Evolutionary conservation across 2,329 filamentous ascomycete species (phyloP), one percentile per base, ranked within the genome.

Genomic region (Cephalotrichum gorgonifer): DNA sequence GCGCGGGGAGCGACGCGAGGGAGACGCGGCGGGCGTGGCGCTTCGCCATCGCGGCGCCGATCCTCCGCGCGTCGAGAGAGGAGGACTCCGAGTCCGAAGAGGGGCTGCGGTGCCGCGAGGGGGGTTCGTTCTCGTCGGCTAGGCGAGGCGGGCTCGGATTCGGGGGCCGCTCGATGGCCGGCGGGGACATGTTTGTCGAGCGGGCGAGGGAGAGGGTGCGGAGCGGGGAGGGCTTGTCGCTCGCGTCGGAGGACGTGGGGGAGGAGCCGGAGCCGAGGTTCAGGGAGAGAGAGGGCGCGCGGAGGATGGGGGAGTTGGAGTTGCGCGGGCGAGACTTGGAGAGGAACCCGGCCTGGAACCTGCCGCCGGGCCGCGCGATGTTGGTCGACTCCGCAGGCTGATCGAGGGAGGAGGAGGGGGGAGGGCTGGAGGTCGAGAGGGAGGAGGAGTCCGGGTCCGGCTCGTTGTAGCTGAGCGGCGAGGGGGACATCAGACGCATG

Each of bases 331-430:
- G 64, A 2, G 65, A 58, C 60, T 77, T 78, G 69, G 86, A 81
- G 23, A 97, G 69, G 63, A 95, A 95, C 5, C 91, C 91, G 2
- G 89, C 78, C 58, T 95, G 87, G 68, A 97, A 97, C 41, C 91
- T 39, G 35, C 22, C 79, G 66, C 78, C 86, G 46, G 53, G 43
- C 54, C 62, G 15, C 51, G 17, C 31, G 33, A 42, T n/a, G 22
- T 8, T 22, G 25, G 31, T 26, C 26, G 27, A 5, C 35, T 20
- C 35, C n/a, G 68, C 0, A 81, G 62, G 39, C 84, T 76, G 31
- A 83, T 67, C 3, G 79, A 81, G 1, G 79, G 30, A 5, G 3
- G 30, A n/a, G n/a, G n/a, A n/a, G n/a, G n/a, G n/a, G n/a, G n/a
- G n/a, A n/a, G n/a, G n/a, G n/a, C n/a, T n/a, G 43, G 25, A 44